Conservation (phyloP, 805 yeast species). For the Cyberlindnera veronae region DNA sequence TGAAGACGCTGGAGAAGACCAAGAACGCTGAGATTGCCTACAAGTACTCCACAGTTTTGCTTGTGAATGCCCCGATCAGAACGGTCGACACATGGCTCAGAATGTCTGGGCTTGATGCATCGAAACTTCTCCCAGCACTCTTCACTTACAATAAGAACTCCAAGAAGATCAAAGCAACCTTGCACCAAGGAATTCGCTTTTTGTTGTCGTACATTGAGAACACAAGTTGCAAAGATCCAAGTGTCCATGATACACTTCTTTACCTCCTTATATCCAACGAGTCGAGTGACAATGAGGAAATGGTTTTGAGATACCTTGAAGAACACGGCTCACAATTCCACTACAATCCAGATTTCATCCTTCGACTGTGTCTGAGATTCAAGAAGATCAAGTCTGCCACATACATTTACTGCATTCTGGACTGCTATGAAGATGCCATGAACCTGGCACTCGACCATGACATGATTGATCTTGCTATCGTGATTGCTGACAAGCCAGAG, state of each 20-base stretch:
- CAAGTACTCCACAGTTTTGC: constrained; percentile 62
- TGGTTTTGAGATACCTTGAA: constrained; percentile 49
- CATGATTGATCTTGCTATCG: constrained; percentile 53
- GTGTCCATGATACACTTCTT: constrained; percentile 67
- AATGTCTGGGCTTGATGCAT: constrained; percentile 49
- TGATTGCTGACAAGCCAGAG: constrained; percentile 54
- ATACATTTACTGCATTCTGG: constrained; percentile 63
- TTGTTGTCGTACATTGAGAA: constrained; percentile 51
- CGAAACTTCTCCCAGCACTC: constrained; percentile 70
- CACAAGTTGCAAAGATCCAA: constrained; percentile 38
- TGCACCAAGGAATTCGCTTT: constrained; percentile 66
- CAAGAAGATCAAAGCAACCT: constrained; percentile 36
- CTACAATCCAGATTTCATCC: constrained; percentile 70
- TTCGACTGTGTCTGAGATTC: constrained; percentile 66
- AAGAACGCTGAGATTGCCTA: constrained; percentile 52
- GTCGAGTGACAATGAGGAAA: constrained; percentile 29
- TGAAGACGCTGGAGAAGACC: constrained; percentile 50
- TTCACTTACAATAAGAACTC: constrained; percentile 58
- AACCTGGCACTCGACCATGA: constrained; percentile 62
- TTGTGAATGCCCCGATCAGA: constrained; percentile 62
- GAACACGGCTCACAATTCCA: constrained; percentile 34
- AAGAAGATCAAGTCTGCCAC: constrained; percentile 64
- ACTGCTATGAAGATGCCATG: constrained; percentile 77
- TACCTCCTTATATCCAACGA: constrained; percentile 53
- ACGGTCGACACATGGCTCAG: constrained; percentile 82